Evolutionary conservation across 2,329 filamentous ascomycete species (phyloP).

Genomic region (Botryotinia convoluta): DNA sequence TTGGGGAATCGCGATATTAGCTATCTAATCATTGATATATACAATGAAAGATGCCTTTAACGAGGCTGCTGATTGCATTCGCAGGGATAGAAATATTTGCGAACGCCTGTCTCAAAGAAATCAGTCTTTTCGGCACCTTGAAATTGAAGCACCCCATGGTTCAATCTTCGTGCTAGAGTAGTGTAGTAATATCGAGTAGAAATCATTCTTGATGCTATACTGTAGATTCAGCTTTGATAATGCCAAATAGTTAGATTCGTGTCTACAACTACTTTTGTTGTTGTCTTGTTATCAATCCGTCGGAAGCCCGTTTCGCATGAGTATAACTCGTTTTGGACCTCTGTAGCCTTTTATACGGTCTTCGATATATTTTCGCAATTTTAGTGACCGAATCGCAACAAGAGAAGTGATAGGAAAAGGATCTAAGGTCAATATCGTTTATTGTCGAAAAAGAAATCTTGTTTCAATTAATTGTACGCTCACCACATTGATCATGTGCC

Average conservation of each 20-base stretch:
- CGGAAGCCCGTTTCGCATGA: not conserved
- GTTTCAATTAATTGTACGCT: not conserved
- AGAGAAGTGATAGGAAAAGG: accelerated
- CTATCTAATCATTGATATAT: not conserved
- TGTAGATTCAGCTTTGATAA: not conserved
- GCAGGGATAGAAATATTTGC: not conserved
- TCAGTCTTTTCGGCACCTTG: not conserved
- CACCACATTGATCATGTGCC: not conserved
- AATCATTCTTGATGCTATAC: not conserved
- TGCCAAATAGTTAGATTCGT: not conserved
- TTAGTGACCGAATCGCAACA: not conserved
- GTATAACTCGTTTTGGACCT: not conserved
- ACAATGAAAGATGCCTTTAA: not conserved
- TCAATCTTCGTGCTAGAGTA: not conserved
- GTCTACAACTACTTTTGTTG: not conserved
- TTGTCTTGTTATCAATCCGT: not conserved
- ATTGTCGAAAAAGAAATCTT: not conserved
- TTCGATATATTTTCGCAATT: not conserved
- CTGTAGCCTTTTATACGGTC: not conserved
- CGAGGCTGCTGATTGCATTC: not conserved
- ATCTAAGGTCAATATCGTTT: not conserved
- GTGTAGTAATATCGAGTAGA: not conserved
- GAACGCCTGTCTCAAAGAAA: not conserved
- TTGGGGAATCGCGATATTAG: not conserved
- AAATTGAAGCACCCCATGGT: not conserved